phyloP scores from a whole-genome alignment of 306 rosid genomes.

The Abrus pulchellus region DNA sequence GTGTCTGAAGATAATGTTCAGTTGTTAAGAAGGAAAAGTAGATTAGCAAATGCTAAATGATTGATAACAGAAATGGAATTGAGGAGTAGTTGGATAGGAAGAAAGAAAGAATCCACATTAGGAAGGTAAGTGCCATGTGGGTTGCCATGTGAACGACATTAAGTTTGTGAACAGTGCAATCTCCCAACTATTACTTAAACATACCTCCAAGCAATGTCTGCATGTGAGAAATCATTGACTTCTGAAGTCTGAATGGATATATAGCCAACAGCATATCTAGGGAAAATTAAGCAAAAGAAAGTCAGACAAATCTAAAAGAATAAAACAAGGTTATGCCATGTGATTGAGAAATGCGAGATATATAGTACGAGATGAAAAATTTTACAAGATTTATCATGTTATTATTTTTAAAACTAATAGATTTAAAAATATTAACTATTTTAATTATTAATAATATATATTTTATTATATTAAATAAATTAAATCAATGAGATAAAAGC shows the following conservation, averaged over 20 bases:
- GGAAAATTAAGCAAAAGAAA: slow-evolving; percentile 32
- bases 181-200: slow-evolving; percentile 49
- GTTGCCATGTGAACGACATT: slow-evolving; percentile 81
- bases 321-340: slow-evolving; percentile 40
- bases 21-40: slow-evolving; percentile 41
- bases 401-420: no score
- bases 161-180: slow-evolving; percentile 54
- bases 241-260: slow-evolving; percentile 30
- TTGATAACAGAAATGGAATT: slow-evolving; percentile 47
- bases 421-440: no score
- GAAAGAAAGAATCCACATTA: slow-evolving; percentile 50
- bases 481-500: no score
- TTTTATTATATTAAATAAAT: no score
- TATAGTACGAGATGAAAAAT: no score
- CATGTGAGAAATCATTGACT: slow-evolving; percentile 80
- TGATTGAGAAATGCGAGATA: background rate
- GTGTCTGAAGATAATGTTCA: slow-evolving; percentile 38
- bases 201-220: slow-evolving; percentile 56
- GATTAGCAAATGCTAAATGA: slow-evolving; percentile 55
- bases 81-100: slow-evolving; percentile 54
- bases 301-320: slow-evolving; percentile 9
- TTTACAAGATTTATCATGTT: no score
- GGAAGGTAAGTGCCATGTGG: slow-evolving; percentile 73
- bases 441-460: no score
- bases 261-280: slow-evolving; percentile 33